These are phyloP conservation scores for Boletus pseudopeckii DNA, from an alignment of 768 basidiomycete species.

Conservation along the genomic window DNA sequence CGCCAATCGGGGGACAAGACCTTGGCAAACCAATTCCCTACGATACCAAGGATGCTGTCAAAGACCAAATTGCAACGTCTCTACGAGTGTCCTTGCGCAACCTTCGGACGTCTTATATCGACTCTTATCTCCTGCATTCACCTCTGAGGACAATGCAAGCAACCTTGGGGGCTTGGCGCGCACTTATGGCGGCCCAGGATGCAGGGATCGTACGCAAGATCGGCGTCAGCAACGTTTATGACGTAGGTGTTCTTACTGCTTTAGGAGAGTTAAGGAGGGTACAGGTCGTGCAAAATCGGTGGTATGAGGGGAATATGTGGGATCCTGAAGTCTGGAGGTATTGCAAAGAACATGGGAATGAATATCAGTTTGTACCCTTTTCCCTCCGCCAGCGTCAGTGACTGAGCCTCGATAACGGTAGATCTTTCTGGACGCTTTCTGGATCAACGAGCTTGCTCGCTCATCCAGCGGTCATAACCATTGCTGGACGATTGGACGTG, in stretches of 20 bases:
- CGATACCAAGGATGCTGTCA: conserved; percentile 47
- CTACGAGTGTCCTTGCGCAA: conserved; percentile 63
- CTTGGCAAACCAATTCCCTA: conserved; percentile 69
- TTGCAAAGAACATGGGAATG: conserved; percentile 59
- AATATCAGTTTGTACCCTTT: conserved; percentile 59
- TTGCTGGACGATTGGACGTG: conserved; percentile 46
- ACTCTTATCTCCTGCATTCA: conserved; percentile 77
- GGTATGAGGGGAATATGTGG: conserved; percentile 81
- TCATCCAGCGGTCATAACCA: conserved; percentile 42
- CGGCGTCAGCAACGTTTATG: conserved; percentile 78
- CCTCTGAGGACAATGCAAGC: conserved; percentile 56
- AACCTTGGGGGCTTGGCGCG: conserved; percentile 68
- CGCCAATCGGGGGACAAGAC: conserved; percentile 73
- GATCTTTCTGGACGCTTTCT: conserved; percentile 85
- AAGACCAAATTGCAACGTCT: conserved; percentile 60
- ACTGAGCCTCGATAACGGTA: conserved; percentile 22
- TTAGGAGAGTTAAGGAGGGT: conserved; percentile 54
- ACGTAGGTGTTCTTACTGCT: conserved; percentile 50
- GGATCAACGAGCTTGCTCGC: conserved; percentile 65
- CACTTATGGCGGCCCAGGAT: conserved; percentile 59
- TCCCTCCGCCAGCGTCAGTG: not conserved
- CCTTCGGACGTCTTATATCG: conserved; percentile 69
- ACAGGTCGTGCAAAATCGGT: conserved; percentile 79
- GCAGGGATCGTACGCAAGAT: conserved; percentile 61
- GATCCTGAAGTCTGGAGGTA: conserved; percentile 62